Conservation (phyloP, 306 rosid species). For the Geum urbanum region DNA sequence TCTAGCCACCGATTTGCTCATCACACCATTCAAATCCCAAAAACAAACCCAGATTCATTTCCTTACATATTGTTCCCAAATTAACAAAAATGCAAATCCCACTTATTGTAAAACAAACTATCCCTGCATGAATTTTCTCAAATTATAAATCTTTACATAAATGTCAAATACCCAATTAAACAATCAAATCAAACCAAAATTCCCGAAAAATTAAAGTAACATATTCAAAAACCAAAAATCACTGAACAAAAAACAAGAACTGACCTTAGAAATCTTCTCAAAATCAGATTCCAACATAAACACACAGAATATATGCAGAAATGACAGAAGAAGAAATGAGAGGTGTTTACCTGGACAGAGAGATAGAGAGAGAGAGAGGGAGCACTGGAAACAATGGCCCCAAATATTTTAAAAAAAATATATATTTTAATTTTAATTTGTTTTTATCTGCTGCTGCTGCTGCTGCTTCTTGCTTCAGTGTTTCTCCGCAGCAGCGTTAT, state of each 20-base stretch:
- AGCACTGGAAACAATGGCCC: constrained; percentile 19
- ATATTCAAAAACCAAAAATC: background rate
- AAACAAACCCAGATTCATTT: constrained; percentile 21
- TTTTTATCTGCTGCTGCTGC: background rate
- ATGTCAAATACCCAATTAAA: background rate
- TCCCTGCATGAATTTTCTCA: background rate
- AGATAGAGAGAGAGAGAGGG: constrained; percentile 1
- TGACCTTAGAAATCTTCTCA: background rate
- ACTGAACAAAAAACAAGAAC: background rate
- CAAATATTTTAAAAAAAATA: background rate
- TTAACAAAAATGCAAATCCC: background rate
- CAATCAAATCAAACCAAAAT: background rate
- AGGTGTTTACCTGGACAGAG: background rate
- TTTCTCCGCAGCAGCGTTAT: constrained; percentile 13
- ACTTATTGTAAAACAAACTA: too few species aligned
- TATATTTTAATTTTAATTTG: background rate
- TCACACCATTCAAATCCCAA: constrained; percentile 16
- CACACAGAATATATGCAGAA: background rate
- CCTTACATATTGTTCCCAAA: constrained; percentile 12
- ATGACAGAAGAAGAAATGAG: background rate
- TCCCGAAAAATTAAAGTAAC: background rate
- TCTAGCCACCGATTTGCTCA: constrained; percentile 44
- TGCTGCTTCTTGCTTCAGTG: background rate
- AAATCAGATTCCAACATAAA: constrained; percentile 9
- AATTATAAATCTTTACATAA: background rate